Conservation (phyloP, 225 moss, liverwort and hornwort species). For the Bryoerythrophyllum caledonicum region DNA sequence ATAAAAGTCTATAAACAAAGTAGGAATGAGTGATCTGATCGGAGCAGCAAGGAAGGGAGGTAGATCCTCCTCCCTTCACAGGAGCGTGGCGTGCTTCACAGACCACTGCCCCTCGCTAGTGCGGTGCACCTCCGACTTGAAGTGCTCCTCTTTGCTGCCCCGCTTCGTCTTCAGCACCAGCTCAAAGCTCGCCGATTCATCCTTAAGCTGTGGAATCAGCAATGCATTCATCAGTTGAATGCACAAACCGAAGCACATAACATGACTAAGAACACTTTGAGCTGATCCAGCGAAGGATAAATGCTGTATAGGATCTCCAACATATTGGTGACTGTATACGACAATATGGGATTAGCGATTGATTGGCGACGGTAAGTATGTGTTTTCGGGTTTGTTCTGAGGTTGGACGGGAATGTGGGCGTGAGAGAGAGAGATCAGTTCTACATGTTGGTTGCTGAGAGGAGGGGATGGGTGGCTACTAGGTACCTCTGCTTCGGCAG, state of each 20-base stretch:
- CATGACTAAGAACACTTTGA: neutral
- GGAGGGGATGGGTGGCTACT: constrained; percentile 3
- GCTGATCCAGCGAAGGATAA: neutral
- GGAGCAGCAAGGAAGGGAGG: no score
- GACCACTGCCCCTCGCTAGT: constrained; percentile 55
- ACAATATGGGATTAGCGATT: neutral
- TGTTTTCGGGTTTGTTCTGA: neutral
- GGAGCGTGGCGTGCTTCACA: constrained; percentile 42
- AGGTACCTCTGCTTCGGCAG: constrained; percentile 67
- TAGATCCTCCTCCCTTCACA: constrained; percentile 18
- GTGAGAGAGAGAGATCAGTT: neutral
- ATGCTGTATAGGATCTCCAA: no score
- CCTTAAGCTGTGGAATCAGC: constrained; percentile 61
- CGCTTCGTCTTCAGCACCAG: constrained; percentile 58
- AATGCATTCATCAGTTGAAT: no score
- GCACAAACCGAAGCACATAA: no score
- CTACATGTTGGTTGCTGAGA: neutral
- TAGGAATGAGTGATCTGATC: neutral
- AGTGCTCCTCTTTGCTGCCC: constrained; percentile 42
- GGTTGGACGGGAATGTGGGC: neutral
- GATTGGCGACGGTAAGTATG: neutral
- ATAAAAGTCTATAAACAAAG: constrained; percentile 39
- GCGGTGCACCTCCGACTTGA: constrained; percentile 50
- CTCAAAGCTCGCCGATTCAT: constrained; percentile 33
- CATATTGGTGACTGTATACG: no score